Conservation (phyloP, 1,139 yeast species). For the Sugiyamaella pinicola region DNA sequence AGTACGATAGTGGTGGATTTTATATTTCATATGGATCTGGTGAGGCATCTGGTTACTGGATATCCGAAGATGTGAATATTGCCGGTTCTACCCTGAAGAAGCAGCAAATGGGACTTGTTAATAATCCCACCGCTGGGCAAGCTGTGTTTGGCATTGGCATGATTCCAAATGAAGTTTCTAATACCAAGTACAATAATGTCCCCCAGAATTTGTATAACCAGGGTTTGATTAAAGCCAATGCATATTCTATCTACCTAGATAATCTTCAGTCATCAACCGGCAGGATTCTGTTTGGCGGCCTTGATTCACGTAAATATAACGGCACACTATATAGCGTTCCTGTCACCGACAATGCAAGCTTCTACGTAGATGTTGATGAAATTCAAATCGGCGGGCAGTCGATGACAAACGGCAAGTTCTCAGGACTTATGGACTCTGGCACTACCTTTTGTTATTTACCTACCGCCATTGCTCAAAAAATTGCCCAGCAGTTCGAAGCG, state of each 20-base stretch:
- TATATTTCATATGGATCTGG: slow-evolving; percentile 36
- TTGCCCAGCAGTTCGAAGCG: slow-evolving; percentile 34
- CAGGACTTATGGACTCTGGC: slow-evolving; percentile 61
- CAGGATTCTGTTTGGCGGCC: slow-evolving; percentile 60
- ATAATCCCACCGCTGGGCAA: slow-evolving; percentile 47
- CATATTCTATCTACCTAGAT: slow-evolving; percentile 59
- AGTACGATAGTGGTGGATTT: slow-evolving; percentile 27
- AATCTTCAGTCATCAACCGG: slow-evolving; percentile 48
- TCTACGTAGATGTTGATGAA: slow-evolving; percentile 25
- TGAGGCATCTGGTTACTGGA: slow-evolving; percentile 50
- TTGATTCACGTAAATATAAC: slow-evolving; percentile 55
- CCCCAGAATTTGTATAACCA: slow-evolving; percentile 30
- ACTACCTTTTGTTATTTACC: slow-evolving; percentile 66
- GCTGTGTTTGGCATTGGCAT: slow-evolving; percentile 60
- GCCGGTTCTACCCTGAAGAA: slow-evolving; percentile 44
- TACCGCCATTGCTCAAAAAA: slow-evolving; percentile 28
- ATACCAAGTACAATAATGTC: slow-evolving; percentile 29
- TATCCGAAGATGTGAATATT: slow-evolving; percentile 47
- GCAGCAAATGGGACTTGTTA: slow-evolving; percentile 52
- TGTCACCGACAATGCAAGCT: slow-evolving; percentile 25
- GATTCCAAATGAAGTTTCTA: slow-evolving; percentile 44
- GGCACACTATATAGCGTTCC: slow-evolving; percentile 48
- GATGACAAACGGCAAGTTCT: slow-evolving; percentile 26
- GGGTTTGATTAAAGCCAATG: slow-evolving; percentile 46
- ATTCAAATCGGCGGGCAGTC: slow-evolving; percentile 24